Evolutionary conservation across 345 rosid genomes (phyloP), one percentile per base, ranked within the genome.

Genomic region (Firmiana major): DNA sequence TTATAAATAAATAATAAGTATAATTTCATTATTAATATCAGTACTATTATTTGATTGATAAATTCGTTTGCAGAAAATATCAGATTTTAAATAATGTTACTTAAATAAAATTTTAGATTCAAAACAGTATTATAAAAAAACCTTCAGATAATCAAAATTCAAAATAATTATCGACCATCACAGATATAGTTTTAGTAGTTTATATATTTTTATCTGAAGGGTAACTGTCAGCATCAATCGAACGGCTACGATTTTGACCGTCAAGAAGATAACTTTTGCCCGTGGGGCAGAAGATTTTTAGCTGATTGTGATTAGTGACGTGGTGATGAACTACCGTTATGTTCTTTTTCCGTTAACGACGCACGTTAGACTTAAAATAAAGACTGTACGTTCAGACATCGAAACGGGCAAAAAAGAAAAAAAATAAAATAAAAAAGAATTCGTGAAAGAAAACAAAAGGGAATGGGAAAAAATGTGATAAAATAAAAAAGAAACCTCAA

Each of bases 291-390:
- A 26, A n/a, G 55, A 62, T 72, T 28, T 62, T 15, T 26, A 15
- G 40, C 65, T 62, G 65, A 15, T 62, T 26, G 65, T 62, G 40
- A 62, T 28, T 12, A 15, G 9, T 28, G 31, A 10, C 6, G 13
- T 21, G 62, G 31, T 57, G 40, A 62, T 4, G 64, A 26, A 17
- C 63, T 59, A 83, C 90, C 86, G 87, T 88, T 87, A 81, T 75
- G 58, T 79, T 77, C 82, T 75, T 80, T 79, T 84, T 55, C 85
- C 85, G 84, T 78, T 78, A 88, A 82, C 83, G 80, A 89, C 83
- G 80, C 78, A 45, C 75, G 76, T 78, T 80, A 81, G 71, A 13
- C 49, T 49, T n/a, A 53, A 38, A 73, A 31, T 12, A 60, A 60
- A 60, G 9, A 60, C 64, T 28, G 87, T 78, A 11, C 74, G 9